Evolutionary conservation across 2,329 filamentous ascomycete species (phyloP), one percentile per base, ranked within the genome.

Genomic region (Dothistroma pini): DNA sequence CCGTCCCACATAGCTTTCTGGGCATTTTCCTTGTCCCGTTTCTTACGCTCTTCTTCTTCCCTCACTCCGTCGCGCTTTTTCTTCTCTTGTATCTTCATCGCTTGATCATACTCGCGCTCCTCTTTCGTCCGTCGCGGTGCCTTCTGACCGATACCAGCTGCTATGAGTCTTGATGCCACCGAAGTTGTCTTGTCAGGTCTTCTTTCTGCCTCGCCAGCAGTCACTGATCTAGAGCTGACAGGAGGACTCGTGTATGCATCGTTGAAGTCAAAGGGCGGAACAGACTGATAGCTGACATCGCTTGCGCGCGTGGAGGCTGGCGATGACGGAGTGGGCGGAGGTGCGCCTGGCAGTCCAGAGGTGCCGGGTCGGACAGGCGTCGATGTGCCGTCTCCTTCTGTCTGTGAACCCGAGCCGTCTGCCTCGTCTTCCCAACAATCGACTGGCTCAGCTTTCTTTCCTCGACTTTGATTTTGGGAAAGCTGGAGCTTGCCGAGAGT

Each of bases 111-210:
- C 57, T 91, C 90, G 69, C 83, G 84, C 81, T 96, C 90, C 77
- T 97, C 93, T 64, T 96, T 91, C 1, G 91, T 97, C 75, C 88
- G 84, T 78, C 86, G 89, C 34, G 91, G 91, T 35, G 88, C 86
- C 71, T 87, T 86, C 58, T 97, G 84, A 0, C 95, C 95, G 66
- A 97, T 78, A 0, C 90, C 92, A 3, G 89, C 90, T 0, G 91
- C 92, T 74, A 99, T 97, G 84, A 99, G 83, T 61, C 95, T 83
- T 63, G 89, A 85, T 5, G 95, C 95, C 44, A 96, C 91, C 0
- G 92, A 91, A 63, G 96, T 96, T 64, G 93, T 96, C 81, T 96
- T 99, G 77, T 96, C 93, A 0, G 92, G 93, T 79, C 59, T 68
- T 62, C 62, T 71, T 59, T 67, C 74, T 60, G 68, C 73, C 66